phyloP scores from a whole-genome alignment of 2,329 filamentous ascomycete species.

The Laburnicola sp. region DNA sequence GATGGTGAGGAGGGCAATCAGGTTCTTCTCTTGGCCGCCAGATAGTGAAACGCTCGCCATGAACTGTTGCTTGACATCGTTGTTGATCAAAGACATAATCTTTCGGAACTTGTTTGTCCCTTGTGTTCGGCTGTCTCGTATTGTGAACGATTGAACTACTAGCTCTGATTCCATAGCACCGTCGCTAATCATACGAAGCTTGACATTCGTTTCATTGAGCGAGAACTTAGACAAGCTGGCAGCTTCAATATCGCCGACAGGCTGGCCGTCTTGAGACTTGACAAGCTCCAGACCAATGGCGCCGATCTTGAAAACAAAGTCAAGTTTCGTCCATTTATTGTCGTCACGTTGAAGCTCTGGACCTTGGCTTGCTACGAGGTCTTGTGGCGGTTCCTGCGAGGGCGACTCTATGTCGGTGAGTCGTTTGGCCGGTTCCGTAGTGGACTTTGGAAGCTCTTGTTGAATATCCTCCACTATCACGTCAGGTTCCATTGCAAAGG shows the following conservation, averaged over 20 bases:
- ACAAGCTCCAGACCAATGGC: constrained; percentile 88
- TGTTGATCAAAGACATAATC: constrained; percentile 97
- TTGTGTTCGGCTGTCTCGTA: constrained; percentile 83
- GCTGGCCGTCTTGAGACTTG: constrained; percentile 71
- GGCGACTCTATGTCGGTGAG: constrained; percentile 45
- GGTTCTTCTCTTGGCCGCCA: constrained; percentile 74
- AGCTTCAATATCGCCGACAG: constrained; percentile 74
- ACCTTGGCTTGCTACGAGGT: constrained; percentile 51
- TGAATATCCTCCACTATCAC: constrained; percentile 72
- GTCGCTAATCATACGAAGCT: constrained; percentile 90
- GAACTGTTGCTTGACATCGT: constrained; percentile 88
- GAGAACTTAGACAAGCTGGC: constrained; percentile 93
- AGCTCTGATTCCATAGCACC: constrained; percentile 90
- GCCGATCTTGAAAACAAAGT: constrained; percentile 85
- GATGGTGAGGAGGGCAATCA: constrained; percentile 90
- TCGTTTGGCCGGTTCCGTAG: constrained; percentile 54
- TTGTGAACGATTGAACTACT: constrained; percentile 90
- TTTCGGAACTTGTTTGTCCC: constrained; percentile 96
- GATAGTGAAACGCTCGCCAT: constrained; percentile 97
- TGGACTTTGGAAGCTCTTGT: constrained; percentile 67
- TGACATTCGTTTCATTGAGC: constrained; percentile 87
- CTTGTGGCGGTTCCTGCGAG: constrained; percentile 48
- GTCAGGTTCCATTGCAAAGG: constrained; percentile 75
- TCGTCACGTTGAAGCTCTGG: constrained; percentile 71
- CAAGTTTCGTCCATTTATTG: constrained; percentile 87